Base-by-base conservation (phyloP, 805 yeast genomes). In the Saccharomycopsis sp. region DNA sequence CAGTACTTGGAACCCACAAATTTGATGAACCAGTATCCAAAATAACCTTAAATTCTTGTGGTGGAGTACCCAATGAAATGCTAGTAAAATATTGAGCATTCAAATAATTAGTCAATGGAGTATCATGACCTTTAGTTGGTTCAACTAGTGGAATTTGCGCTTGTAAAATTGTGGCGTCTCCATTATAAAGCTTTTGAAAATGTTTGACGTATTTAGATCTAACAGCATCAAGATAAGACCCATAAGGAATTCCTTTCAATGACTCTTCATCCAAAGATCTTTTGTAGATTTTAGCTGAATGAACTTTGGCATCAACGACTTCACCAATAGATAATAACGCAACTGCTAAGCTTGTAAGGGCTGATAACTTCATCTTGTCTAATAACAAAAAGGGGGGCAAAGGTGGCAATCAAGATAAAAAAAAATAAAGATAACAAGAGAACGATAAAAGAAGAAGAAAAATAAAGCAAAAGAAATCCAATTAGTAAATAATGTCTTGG, bases 61-160 rank as follows among this genome's bases (percentile, higher is more conserved):
- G 86, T 7, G 98, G 98, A 33, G 96, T 84, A 55, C 98, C 98
- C 48, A 93, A 59, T 47, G 79, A 71, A 56, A 93, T 85, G 60
- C 90, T 97, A 36, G 98, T 83, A 63, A 74, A 93, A 67, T 93
- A 90, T 69, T 93, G 98, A 35, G 97, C 97, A 63, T 93, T 93
- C 67, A 86, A 66, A 66, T 90, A 93, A 71, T 93, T 89, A 53
- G 93, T 81, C 63, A 93, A 75, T 11, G 97, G 97, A 39, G 86
- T 72, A 53, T 83, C 82, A 60, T 82, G 87, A 36, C 57, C 56
- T 31, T 56, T 61, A 8, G 35, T 17, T 33, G 47, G 28, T 23
- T 48, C 51, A 27, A 54, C 59, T 31, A 61, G 54, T 14, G 61
- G 63, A 41, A 45, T 32, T 19, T 48, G 39, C 13, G 45, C 42